phyloP scores from a whole-genome alignment of 78 protist species.

The Abeoforma whisleri region DNA sequence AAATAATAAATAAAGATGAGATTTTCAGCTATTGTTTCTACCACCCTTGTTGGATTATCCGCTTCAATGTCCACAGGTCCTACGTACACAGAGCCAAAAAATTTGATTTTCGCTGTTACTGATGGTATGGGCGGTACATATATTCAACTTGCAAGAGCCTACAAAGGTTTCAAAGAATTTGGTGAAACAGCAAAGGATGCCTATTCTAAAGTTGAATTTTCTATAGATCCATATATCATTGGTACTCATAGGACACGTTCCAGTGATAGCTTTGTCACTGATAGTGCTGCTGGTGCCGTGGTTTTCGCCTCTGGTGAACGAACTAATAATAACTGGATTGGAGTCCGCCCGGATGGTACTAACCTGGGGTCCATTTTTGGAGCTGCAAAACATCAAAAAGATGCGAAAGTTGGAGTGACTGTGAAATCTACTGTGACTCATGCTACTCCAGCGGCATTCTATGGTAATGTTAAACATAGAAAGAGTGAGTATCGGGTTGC shows the following conservation, averaged over 20 bases:
- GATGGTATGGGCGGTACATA: slow-evolving; percentile 35
- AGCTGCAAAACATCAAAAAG: slow-evolving; percentile 32
- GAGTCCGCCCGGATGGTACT: slow-evolving; percentile 29
- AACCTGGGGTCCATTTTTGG: slow-evolving; percentile 5
- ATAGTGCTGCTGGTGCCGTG: neutral
- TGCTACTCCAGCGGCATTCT: slow-evolving; percentile 41
- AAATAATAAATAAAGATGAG: too few species aligned
- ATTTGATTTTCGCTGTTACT: neutral
- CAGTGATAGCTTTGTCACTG: neutral
- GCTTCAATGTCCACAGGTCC: too few species aligned
- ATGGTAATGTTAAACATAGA: neutral
- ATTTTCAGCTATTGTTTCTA: too few species aligned
- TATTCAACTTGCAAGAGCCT: neutral
- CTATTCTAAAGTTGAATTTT: neutral
- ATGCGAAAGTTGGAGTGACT: slow-evolving; percentile 9
- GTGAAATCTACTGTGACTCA: slow-evolving; percentile 36
- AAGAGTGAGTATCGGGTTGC: slow-evolving; percentile 21
- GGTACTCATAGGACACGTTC: neutral
- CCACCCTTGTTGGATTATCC: too few species aligned
- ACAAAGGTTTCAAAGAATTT: neutral
- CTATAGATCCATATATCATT: slow-evolving; percentile 4
- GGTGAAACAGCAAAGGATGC: neutral
- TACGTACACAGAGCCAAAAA: too few species aligned
- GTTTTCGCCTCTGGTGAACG: slow-evolving; percentile 23
- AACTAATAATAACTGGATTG: slow-evolving; percentile 12